phyloP scores from a whole-genome alignment of 2,329 filamentous ascomycete genomes.

The Alternaria angustiovoidea region DNA sequence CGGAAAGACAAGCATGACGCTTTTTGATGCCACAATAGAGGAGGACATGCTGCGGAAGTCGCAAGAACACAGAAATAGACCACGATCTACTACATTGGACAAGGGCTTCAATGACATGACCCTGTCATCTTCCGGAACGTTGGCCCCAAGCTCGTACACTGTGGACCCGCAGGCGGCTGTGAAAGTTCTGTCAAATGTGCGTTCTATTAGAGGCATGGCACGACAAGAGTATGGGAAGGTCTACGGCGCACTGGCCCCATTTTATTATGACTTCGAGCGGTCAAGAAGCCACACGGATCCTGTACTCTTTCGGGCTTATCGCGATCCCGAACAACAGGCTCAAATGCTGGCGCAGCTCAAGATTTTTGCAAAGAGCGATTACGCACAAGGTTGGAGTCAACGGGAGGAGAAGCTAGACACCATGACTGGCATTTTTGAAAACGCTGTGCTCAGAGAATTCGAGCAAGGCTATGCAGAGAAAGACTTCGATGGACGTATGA shows the following conservation, averaged over 20 bases:
- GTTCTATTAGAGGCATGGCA: slow-evolving; percentile 83
- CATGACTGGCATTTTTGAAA: slow-evolving; percentile 87
- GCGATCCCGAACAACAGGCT: slow-evolving; percentile 88
- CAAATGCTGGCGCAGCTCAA: slow-evolving; percentile 84
- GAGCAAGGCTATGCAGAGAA: slow-evolving; percentile 88
- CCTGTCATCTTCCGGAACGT: slow-evolving; percentile 53
- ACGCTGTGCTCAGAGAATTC: slow-evolving; percentile 88
- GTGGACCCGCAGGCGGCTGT: slow-evolving; percentile 71
- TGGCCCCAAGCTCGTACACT: slow-evolving; percentile 39
- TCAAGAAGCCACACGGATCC: slow-evolving; percentile 80
- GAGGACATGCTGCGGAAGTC: slow-evolving; percentile 64
- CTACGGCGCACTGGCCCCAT: slow-evolving; percentile 86
- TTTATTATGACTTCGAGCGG: slow-evolving; percentile 82
- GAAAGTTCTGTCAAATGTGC: slow-evolving; percentile 72
- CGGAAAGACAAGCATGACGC: slow-evolving; percentile 61
- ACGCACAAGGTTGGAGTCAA: slow-evolving; percentile 74
- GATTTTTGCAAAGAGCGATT: slow-evolving; percentile 82
- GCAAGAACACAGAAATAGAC: slow-evolving; percentile 41
- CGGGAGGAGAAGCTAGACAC: slow-evolving; percentile 75
- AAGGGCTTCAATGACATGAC: slow-evolving; percentile 85
- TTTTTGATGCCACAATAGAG: slow-evolving; percentile 78
- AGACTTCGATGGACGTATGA: slow-evolving; percentile 90
- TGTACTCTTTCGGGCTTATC: slow-evolving; percentile 84
- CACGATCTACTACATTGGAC: slow-evolving; percentile 50
- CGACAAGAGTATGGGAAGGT: slow-evolving; percentile 90